Evolutionary conservation across 345 rosid genomes (phyloP), one percentile per base, ranked within the genome.

Genomic region (Arabidopsis arenosa): DNA sequence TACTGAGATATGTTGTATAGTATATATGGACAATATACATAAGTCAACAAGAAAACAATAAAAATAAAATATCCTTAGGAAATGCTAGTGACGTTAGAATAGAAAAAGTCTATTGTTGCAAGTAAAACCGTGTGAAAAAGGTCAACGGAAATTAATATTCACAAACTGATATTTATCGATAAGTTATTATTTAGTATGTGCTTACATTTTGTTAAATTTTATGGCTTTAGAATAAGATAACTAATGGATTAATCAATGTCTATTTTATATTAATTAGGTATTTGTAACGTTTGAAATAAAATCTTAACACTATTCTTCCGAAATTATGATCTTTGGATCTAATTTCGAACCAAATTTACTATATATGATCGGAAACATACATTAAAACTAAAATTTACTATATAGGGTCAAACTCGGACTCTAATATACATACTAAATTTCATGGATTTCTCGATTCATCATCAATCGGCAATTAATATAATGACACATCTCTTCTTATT

Each of bases 51-150:
- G 12, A 17, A 33, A 33, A 49, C 9, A 33, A 26, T 13, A 6
- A 7, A 44, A 51, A 49, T 55, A 45, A 52, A 40, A 43, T 13
- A 52, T 57, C 13, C 45, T 43, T 62, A 9, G 56, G 35, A 63
- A 62, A 7, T 43, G 52, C 33, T 44, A 70, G 71, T 70, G 53
- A 62, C 51, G 55, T 45, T 26, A 40, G 41, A 54, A 23, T 21
- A 61, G 45, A 44, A 4, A 36, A 70, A 70, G 65, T 35, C 36
- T 11, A 36, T 17, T 35, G 55, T 9, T 55, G 55, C 51, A 43
- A 65, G 55, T 65, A 60, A 53, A 68, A 54, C 70, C 75, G 75
- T 69, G 75, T 76, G 23, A 32, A 23, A 47, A 62, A 21, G 12
- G 70, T 61, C 75, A 69, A 36, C 52, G 2, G 0, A 10, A 39